phyloP scores from a whole-genome alignment of 2,329 filamentous ascomycete genomes.

The Alternaria postmessia region DNA sequence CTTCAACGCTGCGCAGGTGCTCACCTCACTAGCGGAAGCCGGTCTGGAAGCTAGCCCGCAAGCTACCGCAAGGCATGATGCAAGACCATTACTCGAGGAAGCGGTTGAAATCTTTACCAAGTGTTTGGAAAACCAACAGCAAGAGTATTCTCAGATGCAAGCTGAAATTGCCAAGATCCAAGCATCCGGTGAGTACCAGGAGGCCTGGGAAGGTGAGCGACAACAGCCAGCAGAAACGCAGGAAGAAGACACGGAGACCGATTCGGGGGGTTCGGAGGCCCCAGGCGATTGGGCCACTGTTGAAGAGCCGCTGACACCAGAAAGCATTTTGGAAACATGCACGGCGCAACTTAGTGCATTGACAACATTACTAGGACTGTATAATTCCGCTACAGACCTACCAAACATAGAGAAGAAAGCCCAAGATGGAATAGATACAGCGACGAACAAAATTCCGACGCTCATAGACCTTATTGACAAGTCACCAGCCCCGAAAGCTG shows the following conservation, averaged over 20 bases:
- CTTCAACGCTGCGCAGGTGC: constrained; percentile 76
- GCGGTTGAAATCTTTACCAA: constrained; percentile 67
- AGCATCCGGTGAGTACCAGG: constrained; percentile 31
- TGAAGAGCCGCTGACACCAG: constrained; percentile 70
- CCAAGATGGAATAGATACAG: constrained; percentile 62
- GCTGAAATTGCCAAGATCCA: constrained; percentile 43
- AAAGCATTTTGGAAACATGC: constrained; percentile 72
- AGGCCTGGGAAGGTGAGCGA: constrained; percentile 28
- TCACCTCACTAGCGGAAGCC: constrained; percentile 71
- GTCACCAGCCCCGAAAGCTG: constrained; percentile 21
- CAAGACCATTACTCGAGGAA: constrained; percentile 65
- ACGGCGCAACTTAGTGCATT: constrained; percentile 66
- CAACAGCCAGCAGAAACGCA: constrained; percentile 12
- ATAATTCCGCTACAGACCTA: constrained; percentile 56
- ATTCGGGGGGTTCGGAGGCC: constrained; percentile 38
- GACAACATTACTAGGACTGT: constrained; percentile 58
- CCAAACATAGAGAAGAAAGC: constrained; percentile 65
- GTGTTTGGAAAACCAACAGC: constrained; percentile 56
- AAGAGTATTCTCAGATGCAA: constrained; percentile 54
- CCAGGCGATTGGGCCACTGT: constrained; percentile 71
- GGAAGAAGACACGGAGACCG: constrained; percentile 35
- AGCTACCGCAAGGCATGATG: constrained; percentile 52
- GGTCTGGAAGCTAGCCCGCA: constrained; percentile 61
- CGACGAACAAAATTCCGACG: constrained; percentile 62
- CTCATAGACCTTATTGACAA: constrained; percentile 56